Percentiles rank a stretch among this genome's conserved stretches.
phyloP scores from a whole-genome alignment of 352 stramenopile species.

The Peronospora belbahrii region DNA sequence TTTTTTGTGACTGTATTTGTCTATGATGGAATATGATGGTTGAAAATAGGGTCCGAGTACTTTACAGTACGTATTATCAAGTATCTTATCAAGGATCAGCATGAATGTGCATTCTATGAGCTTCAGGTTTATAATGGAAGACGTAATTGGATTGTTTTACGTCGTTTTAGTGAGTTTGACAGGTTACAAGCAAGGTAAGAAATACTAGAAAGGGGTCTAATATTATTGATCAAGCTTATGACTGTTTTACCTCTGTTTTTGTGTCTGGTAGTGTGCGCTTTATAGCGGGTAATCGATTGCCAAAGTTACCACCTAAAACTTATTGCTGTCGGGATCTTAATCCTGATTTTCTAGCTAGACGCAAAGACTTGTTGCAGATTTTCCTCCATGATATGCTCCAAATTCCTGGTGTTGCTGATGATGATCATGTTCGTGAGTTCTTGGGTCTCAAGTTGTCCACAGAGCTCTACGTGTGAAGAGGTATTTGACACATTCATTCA shows the following conservation, averaged over 20 bases:
- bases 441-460: slow-evolving; percentile 49
- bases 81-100: slow-evolving; percentile 38
- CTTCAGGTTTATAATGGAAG: slow-evolving; percentile 63
- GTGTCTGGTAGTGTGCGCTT: slow-evolving; percentile 34
- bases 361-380: slow-evolving; percentile 39
- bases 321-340: slow-evolving; percentile 70
- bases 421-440: slow-evolving; percentile 50
- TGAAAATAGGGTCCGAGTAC: slow-evolving; percentile 49
- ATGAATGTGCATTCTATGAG: slow-evolving; percentile 54
- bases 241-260: too few species aligned
- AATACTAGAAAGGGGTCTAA: not conserved
- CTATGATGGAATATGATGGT: too few species aligned
- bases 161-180: slow-evolving; percentile 73
- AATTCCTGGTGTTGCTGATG: slow-evolving; percentile 53
- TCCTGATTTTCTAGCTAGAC: slow-evolving; percentile 50
- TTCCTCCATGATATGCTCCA: slow-evolving; percentile 59
- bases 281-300: slow-evolving; percentile 37
- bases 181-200: slow-evolving; percentile 37
- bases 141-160: slow-evolving; percentile 55
- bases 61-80: slow-evolving; percentile 62
- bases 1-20: too few species aligned
- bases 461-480: slow-evolving; percentile 48
- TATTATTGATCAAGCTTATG: slow-evolving; percentile 1
- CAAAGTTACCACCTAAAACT: slow-evolving; percentile 53
- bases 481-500: too few species aligned